A percentile compares a stretch with the other conserved stretches of the same genome.
phyloP scores from a whole-genome alignment of 2,329 filamentous ascomycete genomes.

The Pseudocercospora musae region DNA sequence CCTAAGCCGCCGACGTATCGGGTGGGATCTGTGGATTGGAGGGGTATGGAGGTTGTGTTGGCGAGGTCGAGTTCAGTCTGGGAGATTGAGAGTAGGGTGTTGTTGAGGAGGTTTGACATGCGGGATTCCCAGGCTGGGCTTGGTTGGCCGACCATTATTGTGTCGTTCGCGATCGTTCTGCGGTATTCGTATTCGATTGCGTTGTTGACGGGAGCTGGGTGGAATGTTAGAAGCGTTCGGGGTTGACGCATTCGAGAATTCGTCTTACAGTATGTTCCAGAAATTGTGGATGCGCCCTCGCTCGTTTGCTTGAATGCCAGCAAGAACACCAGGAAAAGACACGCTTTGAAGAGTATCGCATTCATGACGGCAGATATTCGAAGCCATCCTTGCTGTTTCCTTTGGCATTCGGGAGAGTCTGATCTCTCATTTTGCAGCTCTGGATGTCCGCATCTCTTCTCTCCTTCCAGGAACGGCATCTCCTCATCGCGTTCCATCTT shows the following conservation, averaged over 20 bases:
- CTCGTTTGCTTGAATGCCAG: slow-evolving; percentile 5
- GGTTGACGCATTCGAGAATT: neutral
- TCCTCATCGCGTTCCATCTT: slow-evolving; percentile 8
- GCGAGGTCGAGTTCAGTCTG: slow-evolving; percentile 11
- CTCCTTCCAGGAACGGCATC: neutral
- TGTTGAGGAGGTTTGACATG: slow-evolving; percentile 12
- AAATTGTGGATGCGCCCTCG: neutral
- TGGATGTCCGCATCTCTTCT: neutral
- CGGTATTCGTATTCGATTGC: slow-evolving; percentile 15
- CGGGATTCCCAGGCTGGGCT: slow-evolving; percentile 9
- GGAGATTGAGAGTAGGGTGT: slow-evolving; percentile 9
- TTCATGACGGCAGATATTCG: slow-evolving; percentile 7
- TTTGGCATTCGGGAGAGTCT: neutral
- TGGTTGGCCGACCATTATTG: slow-evolving; percentile 11
- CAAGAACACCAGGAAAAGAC: slow-evolving; percentile 10
- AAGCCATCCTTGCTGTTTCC: slow-evolving; percentile 3
- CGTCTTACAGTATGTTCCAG: slow-evolving; percentile 14
- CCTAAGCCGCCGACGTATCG: slow-evolving; percentile 13
- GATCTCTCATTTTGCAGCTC: neutral
- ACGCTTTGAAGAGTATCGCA: slow-evolving; percentile 3
- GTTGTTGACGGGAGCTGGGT: slow-evolving; percentile 10
- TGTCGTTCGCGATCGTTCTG: slow-evolving; percentile 9
- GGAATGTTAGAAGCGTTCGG: neutral
- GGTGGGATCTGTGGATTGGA: slow-evolving; percentile 1
- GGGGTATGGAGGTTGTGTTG: slow-evolving; percentile 4